Evolutionary conservation across 176 grass and related monocot species (phyloP).

Genomic region (Musa troglodytarum): DNA sequence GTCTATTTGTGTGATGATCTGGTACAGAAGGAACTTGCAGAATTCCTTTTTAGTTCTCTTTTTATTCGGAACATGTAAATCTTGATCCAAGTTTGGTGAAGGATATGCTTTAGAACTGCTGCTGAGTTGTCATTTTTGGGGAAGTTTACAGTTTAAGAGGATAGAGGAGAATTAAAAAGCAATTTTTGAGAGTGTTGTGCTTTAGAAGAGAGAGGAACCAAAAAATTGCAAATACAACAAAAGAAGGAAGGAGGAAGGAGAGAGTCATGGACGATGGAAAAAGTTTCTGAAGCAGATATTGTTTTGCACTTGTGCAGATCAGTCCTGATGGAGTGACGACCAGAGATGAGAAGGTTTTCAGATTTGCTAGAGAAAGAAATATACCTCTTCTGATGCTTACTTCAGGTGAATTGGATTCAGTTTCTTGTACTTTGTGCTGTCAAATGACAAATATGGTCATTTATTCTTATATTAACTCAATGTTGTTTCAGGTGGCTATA

Average conservation of each 20-base stretch:
- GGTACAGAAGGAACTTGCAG: background rate
- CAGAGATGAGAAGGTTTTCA: conserved; percentile 96
- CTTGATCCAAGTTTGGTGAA: no score
- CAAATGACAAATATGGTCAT: background rate
- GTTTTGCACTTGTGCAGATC: conserved; percentile 30
- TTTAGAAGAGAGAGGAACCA: background rate
- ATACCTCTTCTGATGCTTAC: conserved; percentile 84
- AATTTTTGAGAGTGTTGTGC: background rate
- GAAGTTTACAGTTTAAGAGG: no score
- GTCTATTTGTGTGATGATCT: background rate
- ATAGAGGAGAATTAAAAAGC: no score
- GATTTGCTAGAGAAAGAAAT: conserved; percentile 81
- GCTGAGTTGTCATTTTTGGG: background rate
- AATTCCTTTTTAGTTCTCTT: background rate
- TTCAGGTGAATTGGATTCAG: conserved; percentile 48
- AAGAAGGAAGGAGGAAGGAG: background rate
- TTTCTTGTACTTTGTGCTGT: background rate
- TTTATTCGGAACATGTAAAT: no score
- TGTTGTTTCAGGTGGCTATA: conserved; percentile 67
- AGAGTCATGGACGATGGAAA: background rate
- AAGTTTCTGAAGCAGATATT: background rate
- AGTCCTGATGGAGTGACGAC: conserved; percentile 55
- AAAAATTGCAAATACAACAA: background rate
- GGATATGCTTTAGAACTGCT: background rate
- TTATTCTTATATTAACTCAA: background rate